A percentile compares a stretch with the other conserved stretches of the same genome.
Conservation (phyloP, 768 basidiomycete species). For the Asterophora lycoperdoides region DNA sequence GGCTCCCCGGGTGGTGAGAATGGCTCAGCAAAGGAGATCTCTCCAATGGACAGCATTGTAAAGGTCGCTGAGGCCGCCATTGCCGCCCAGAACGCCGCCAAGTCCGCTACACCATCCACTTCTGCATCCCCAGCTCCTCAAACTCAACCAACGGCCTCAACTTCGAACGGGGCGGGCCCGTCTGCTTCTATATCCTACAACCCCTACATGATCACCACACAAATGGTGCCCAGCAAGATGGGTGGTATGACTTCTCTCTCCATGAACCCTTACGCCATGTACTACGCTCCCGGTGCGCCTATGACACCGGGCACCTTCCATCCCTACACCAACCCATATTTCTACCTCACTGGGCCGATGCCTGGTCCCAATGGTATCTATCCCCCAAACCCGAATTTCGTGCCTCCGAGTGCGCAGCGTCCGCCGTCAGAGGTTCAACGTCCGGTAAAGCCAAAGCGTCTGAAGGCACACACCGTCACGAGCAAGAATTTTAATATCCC, state of each 20-base stretch:
- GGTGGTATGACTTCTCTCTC: conserved; percentile 11
- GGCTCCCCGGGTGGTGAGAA: conserved; percentile 2
- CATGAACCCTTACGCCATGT: conserved; percentile 40
- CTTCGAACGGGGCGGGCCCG: conserved; percentile 1
- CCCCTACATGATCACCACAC: conserved; percentile 19
- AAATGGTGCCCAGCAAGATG: conserved; percentile 16
- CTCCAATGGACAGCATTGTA: conserved; percentile 33
- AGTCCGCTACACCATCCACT: conserved; percentile 1
- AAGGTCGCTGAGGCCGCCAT: conserved; percentile 35
- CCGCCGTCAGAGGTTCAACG: conserved; percentile 35
- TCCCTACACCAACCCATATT: conserved; percentile 41
- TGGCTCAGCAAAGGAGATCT: conserved; percentile 8
- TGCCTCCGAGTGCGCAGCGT: conserved; percentile 22
- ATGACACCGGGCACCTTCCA: conserved; percentile 28
- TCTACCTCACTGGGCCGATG: conserved; percentile 37
- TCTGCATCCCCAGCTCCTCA: conserved; percentile 8
- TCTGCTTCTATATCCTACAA: conserved; percentile 20
- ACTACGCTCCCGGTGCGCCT: conserved; percentile 39
- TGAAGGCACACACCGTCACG: conserved; percentile 79
- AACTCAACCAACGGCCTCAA: conserved; percentile 2
- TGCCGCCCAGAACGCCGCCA: conserved; percentile 27
- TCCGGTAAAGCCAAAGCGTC: conserved; percentile 65
- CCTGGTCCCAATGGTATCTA: conserved; percentile 35
- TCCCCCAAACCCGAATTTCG: conserved; percentile 27
- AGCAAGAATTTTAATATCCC: conserved; percentile 77